Base-by-base conservation (phyloP, 2,329 filamentous ascomycete genomes). In the Fusarium floridanum region DNA sequence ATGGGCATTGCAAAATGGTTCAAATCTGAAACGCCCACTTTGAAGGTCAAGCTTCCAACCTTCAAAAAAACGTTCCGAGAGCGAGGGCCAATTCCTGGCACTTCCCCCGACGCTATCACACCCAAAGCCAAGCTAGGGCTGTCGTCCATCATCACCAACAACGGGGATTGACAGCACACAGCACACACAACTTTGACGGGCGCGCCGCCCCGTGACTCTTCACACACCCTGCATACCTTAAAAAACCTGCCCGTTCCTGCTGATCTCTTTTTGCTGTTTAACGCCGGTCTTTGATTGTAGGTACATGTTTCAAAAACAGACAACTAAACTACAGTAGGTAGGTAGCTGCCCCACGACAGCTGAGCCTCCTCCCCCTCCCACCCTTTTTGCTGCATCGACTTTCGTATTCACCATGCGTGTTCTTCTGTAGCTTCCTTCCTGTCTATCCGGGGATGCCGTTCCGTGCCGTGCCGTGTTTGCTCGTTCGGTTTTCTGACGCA, bases 31-130 rank as follows among this genome's bases (percentile, higher is more conserved):
- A 64, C 48, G 27, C 16, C 36, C 17, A 24, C 20, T 27, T 22
- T 17, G 36, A 37, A 5, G 22, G 22, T 59, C 50, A 60, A 65
- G 61, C 63, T 64, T 67, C 61, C 45, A 29, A 61, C n/a, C 20
- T 24, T 32, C 59, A 39, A 37, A 64, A 37, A 64, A 76, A 62
- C 56, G 67, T 70, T 39, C 64, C 43, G 73, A 77, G 64, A 68
- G 71, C 75, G 64, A 66, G 68, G 75, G 57, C 66, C 75, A 73
- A 60, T 65, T 36, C 53, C 67, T 45, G 68, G 75, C 64, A 68
- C 70, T 65, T 61, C 50, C 39, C 37, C 24, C 29, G 27, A 29
- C 61, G 29, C 24, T 39, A 45, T 24, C 50, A 29, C 12, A 8
- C n/a, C 27, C 41, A 24, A 24, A 64, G 45, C 62, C 39, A 48